Percentiles rank a stretch among this genome's conserved stretches.
These are phyloP conservation scores for Fusarium citri DNA, from an alignment of 2,329 filamentous ascomycete species.

Conservation along the genomic window DNA sequence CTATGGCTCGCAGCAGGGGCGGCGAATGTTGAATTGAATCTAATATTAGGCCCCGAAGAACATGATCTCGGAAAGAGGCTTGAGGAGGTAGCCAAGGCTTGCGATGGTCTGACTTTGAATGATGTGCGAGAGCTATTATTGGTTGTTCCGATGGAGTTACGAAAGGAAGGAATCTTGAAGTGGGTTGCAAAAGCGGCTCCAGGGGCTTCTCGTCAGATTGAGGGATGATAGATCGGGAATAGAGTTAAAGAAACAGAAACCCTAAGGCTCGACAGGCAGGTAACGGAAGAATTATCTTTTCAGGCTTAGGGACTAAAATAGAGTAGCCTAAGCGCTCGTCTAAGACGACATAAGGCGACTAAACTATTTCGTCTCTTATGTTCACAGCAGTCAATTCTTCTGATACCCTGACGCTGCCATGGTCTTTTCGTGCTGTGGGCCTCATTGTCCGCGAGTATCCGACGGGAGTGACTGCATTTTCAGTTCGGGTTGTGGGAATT, in stretches of 20 bases:
- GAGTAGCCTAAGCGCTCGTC: too few relatives aligned
- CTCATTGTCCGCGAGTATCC: not conserved
- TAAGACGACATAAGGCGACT: too few relatives aligned
- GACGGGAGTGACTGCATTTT: not conserved
- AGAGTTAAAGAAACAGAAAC: not conserved
- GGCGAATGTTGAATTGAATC: slow-evolving; percentile 35
- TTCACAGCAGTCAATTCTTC: too few relatives aligned
- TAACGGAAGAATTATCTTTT: too few relatives aligned
- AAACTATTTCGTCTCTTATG: too few relatives aligned
- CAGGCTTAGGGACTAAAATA: too few relatives aligned
- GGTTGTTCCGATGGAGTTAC: slow-evolving; percentile 11
- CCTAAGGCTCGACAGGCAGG: too few relatives aligned
- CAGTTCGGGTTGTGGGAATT: not conserved
- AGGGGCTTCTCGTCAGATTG: not conserved
- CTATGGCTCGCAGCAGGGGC: slow-evolving; percentile 50
- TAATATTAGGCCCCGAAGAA: slow-evolving; percentile 34
- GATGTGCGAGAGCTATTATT: slow-evolving; percentile 13
- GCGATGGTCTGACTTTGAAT: slow-evolving; percentile 3
- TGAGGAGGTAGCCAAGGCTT: slow-evolving; percentile 8
- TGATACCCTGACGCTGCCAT: not conserved
- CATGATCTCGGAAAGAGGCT: slow-evolving; percentile 32
- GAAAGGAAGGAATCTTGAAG: slow-evolving; percentile 21
- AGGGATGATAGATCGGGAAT: not conserved
- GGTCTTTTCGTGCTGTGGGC: not conserved
- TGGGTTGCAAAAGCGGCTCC: slow-evolving; percentile 24